Conservation (phyloP, 768 basidiomycete genomes). For the Pisolithus marmoratus region DNA sequence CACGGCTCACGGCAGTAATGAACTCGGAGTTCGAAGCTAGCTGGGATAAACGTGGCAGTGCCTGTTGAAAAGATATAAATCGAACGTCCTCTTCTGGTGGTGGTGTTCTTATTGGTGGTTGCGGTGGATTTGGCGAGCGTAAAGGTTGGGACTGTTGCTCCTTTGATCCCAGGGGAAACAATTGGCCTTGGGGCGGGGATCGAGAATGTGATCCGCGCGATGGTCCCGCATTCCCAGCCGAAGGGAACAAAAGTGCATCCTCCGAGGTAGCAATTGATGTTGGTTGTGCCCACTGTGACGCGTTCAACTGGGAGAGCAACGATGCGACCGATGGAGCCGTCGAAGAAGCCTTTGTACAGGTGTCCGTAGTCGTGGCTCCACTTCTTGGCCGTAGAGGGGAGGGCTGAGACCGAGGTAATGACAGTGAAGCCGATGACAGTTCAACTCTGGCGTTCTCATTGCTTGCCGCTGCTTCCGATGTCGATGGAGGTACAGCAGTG, state of each 20-base stretch:
- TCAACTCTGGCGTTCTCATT: not conserved
- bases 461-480: not conserved
- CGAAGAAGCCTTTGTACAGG: slow-evolving; percentile 19
- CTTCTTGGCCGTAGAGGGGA: slow-evolving; percentile 3
- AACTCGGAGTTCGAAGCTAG: slow-evolving; percentile 52
- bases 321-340: slow-evolving; percentile 43
- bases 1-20: slow-evolving; percentile 45
- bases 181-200: not conserved
- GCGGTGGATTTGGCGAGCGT: slow-evolving; percentile 5
- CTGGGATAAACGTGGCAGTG: slow-evolving; percentile 58
- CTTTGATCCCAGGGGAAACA: not conserved
- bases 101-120: not conserved
- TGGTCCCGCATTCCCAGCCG: slow-evolving; percentile 1
- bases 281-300: slow-evolving; percentile 20
- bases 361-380: not conserved
- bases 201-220: slow-evolving; percentile 6
- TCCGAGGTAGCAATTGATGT: not conserved
- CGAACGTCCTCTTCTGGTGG: slow-evolving; percentile 34
- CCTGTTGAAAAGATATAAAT: slow-evolving; percentile 59
- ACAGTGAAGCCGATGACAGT: not conserved
- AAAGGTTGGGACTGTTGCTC: slow-evolving; percentile 12
- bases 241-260: not conserved
- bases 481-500: slow-evolving; percentile 7
- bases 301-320: slow-evolving; percentile 56
- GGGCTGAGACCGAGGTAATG: slow-evolving; percentile 1